Evolutionary conservation across 305 asterid species (phyloP).

Genomic region (Stenogyne calaminthoides): DNA sequence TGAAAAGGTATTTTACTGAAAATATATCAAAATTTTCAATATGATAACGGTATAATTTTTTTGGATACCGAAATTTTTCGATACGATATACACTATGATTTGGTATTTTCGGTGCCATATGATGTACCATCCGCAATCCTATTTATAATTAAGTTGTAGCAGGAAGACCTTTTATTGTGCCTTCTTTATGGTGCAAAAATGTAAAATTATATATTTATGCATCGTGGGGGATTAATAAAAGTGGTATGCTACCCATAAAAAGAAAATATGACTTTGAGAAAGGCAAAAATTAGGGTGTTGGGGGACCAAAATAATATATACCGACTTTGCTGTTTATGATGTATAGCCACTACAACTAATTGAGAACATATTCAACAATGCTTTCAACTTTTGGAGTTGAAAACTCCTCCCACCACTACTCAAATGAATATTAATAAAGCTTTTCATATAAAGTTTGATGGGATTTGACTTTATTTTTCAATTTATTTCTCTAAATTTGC

Average conservation of each 20-base stretch:
- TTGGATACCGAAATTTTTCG: too few species aligned
- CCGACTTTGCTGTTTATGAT: constrained; percentile 40
- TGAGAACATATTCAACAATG: constrained; percentile 59
- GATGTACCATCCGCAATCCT: too few species aligned
- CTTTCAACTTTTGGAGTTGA: constrained; percentile 56
- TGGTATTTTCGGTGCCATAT: too few species aligned
- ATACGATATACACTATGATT: too few species aligned
- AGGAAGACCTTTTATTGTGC: constrained; percentile 27
- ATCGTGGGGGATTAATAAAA: constrained; percentile 24
- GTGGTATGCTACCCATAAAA: constrained; percentile 18
- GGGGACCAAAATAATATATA: constrained; percentile 54
- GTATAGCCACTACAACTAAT: constrained; percentile 48
- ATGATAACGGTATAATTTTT: too few species aligned
- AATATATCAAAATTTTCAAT: too few species aligned
- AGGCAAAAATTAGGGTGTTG: constrained; percentile 34
- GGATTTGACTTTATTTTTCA: constrained; percentile 48
- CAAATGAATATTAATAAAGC: constrained; percentile 37
- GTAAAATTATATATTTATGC: constrained; percentile 30
- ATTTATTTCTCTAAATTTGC: constrained; percentile 9
- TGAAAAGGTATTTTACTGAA: too few species aligned
- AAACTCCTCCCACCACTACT: constrained; percentile 59
- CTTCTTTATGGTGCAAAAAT: constrained; percentile 47
- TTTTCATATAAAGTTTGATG: constrained; percentile 49
- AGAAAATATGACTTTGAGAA: constrained; percentile 13
- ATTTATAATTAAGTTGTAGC: too few species aligned